A percentile compares a stretch with the other conserved stretches of the same genome.
Evolutionary conservation across 306 rosid genomes (phyloP).

Genomic region (Sphenostylis stenocarpa): DNA sequence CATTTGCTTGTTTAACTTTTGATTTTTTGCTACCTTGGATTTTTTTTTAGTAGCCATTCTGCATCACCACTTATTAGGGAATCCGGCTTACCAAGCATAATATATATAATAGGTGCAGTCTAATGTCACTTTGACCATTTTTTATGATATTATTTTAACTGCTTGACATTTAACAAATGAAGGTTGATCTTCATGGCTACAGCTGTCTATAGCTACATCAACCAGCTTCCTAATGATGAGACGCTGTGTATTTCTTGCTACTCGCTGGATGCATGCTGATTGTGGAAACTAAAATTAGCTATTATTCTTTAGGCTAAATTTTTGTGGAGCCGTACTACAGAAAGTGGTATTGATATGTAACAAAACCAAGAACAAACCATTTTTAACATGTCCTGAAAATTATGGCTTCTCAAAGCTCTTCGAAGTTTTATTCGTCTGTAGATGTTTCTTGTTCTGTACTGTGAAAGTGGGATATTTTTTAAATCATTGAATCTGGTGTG

Average conservation of each 20-base stretch:
- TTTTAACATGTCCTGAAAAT: neutral
- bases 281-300: slow-evolving; percentile 3
- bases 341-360: neutral
- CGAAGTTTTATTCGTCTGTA: neutral
- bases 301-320: neutral
- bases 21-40: neutral
- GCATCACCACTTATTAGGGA: slow-evolving; percentile 11
- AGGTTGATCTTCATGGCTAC: neutral
- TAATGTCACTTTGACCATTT: slow-evolving; percentile 14
- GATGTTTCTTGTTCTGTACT: neutral
- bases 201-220: neutral
- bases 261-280: slow-evolving; percentile 2
- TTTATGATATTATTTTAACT: neutral
- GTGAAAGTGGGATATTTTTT: neutral
- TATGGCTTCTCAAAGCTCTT: slow-evolving; percentile 3
- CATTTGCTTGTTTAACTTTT: neutral
- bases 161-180: slow-evolving; percentile 13
- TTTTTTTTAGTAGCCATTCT: neutral
- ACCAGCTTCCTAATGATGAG: neutral
- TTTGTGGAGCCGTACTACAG: neutral
- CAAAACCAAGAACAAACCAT: neutral
- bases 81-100: neutral
- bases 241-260: neutral
- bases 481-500: neutral
- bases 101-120: neutral